These are phyloP conservation scores for Chrysosporium keratinophilum DNA, from an alignment of 2,329 filamentous ascomycete genomes.

Conservation along the genomic window DNA sequence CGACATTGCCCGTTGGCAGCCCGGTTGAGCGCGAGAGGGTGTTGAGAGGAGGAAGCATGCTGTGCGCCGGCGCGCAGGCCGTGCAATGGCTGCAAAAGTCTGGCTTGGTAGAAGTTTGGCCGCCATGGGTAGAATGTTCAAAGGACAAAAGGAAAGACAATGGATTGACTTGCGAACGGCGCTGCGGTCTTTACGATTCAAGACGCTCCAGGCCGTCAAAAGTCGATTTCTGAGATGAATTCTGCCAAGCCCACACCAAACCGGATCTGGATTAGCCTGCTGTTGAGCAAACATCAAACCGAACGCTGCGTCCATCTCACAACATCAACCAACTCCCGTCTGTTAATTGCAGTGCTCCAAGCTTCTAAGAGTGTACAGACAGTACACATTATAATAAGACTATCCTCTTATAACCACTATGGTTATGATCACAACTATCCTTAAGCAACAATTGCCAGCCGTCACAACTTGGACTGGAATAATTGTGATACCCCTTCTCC, in stretches of 20 bases:
- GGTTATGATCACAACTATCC: too few relatives aligned
- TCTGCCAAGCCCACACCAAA: background rate
- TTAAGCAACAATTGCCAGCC: background rate
- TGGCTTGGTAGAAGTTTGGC: conserved; percentile 15
- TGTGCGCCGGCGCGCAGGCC: conserved; percentile 19
- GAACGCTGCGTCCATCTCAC: too few relatives aligned
- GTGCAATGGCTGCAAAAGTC: conserved; percentile 16
- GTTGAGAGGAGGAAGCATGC: conserved; percentile 18
- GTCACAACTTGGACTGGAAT: background rate
- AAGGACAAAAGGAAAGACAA: background rate
- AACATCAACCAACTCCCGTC: background rate
- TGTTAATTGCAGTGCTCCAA: background rate
- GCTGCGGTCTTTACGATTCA: background rate
- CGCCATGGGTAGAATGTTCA: conserved; percentile 8
- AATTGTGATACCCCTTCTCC: background rate
- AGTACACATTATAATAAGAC: too few relatives aligned
- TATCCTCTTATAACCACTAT: too few relatives aligned
- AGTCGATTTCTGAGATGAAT: background rate
- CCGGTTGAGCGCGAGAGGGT: conserved; percentile 21
- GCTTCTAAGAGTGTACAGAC: background rate
- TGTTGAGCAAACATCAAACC: too few relatives aligned
- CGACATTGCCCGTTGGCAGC: conserved; percentile 22
- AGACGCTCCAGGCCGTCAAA: background rate
- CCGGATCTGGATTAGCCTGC: background rate
- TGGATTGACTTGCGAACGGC: background rate